These are phyloP conservation scores for Solanum pinnatisectum DNA, from an alignment of 257 asterid species.

Conservation along the genomic window DNA sequence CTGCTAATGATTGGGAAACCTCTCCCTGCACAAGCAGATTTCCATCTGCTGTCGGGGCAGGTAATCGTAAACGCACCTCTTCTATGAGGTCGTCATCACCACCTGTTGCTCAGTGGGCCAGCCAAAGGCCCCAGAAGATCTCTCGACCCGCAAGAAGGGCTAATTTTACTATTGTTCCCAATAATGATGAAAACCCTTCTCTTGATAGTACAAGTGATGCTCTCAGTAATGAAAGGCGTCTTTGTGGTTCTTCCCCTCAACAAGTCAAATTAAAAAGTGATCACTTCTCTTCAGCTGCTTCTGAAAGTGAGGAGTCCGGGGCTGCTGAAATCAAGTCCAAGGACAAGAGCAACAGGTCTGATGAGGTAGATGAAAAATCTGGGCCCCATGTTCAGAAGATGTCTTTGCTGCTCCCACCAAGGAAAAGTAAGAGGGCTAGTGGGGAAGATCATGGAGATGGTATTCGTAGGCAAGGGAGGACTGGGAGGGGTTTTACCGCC, in stretches of 20 bases:
- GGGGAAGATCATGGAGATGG: slow-evolving; percentile 65
- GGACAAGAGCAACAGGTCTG: slow-evolving; percentile 56
- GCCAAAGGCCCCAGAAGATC: slow-evolving; percentile 76
- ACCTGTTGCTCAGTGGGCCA: slow-evolving; percentile 76
- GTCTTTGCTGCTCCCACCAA: slow-evolving; percentile 75
- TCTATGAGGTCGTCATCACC: slow-evolving; percentile 70
- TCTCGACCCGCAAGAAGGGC: slow-evolving; percentile 85
- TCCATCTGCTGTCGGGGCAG: slow-evolving; percentile 45
- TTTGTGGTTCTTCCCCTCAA: slow-evolving; percentile 63
- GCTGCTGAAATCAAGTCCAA: slow-evolving; percentile 57
- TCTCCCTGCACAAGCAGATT: slow-evolving; percentile 62
- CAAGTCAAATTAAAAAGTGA: slow-evolving; percentile 56
- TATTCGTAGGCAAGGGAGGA: slow-evolving; percentile 83
- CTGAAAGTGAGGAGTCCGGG: slow-evolving; percentile 91
- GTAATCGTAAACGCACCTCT: slow-evolving; percentile 66
- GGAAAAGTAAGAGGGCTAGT: slow-evolving; percentile 50
- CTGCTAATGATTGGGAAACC: slow-evolving; percentile 71
- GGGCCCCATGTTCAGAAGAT: slow-evolving; percentile 61
- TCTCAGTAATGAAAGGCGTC: slow-evolving; percentile 46
- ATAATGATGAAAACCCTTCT: slow-evolving; percentile 44
- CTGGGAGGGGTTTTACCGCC: slow-evolving; percentile 59
- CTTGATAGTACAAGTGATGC: slow-evolving; percentile 36
- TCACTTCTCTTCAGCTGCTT: slow-evolving; percentile 48
- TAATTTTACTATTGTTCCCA: slow-evolving; percentile 57
- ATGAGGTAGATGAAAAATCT: slow-evolving; percentile 52